A percentile compares a stretch with the other conserved stretches of the same genome.
phyloP scores from a whole-genome alignment of 345 rosid genomes.

The Angophora floribunda region DNA sequence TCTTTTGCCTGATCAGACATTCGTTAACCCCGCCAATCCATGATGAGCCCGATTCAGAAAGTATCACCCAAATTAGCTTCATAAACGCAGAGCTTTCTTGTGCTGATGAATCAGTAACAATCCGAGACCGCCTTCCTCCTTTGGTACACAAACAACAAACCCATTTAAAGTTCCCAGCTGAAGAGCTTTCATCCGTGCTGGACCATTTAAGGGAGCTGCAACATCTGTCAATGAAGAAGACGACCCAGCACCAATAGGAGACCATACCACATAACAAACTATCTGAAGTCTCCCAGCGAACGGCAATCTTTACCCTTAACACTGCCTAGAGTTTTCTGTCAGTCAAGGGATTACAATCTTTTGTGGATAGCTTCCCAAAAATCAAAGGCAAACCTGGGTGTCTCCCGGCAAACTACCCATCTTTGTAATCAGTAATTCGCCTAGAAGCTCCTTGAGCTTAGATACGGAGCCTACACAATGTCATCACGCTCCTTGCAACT shows the following conservation, averaged over 20 bases:
- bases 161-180: not conserved
- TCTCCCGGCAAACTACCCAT: not conserved
- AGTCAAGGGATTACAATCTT: not conserved
- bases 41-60: not conserved
- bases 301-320: not conserved
- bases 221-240: not conserved
- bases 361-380: not conserved
- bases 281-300: not conserved
- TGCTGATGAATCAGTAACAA: not conserved
- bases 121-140: not conserved
- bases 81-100: not conserved
- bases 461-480: not conserved
- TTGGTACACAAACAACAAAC: not conserved
- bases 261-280: not conserved
- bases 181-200: not conserved
- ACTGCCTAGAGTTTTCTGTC: not conserved
- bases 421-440: not conserved
- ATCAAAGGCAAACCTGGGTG: not conserved
- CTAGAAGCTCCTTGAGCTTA: not conserved
- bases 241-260: not conserved
- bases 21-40: not conserved
- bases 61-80: not conserved
- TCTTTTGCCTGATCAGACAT: not conserved
- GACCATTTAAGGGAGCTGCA: not conserved
- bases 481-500: not conserved